Evolutionary conservation across 75 land plant genomes (phyloP).

Genomic region (Pinus albicaulis): DNA sequence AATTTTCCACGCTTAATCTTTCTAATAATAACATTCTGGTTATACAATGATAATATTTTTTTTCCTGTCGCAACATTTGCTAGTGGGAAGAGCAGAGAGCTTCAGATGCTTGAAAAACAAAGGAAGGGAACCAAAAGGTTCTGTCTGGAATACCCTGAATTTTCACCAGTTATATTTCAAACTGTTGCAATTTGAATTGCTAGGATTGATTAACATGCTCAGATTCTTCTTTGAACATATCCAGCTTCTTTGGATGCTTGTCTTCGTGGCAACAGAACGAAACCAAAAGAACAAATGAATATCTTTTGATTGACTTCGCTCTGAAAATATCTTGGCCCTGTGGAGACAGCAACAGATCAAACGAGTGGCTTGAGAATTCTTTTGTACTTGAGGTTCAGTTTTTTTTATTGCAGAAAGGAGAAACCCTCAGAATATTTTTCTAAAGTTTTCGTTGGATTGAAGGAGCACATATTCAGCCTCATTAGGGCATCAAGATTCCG

Average conservation of each 20-base stretch:
- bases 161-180: background rate
- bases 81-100: background rate
- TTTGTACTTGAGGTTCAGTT: too few species aligned
- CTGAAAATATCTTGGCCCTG: too few species aligned
- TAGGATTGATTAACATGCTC: background rate
- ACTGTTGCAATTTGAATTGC: background rate
- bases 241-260: background rate
- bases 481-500: too few species aligned
- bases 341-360: too few species aligned
- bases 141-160: background rate
- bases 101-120: background rate
- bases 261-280: slow-evolving; percentile 7
- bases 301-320: too few species aligned
- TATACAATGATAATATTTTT: background rate
- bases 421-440: too few species aligned
- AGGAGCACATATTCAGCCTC: too few species aligned
- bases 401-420: too few species aligned
- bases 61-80: background rate
- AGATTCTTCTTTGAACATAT: background rate
- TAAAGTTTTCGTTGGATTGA: too few species aligned
- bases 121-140: background rate
- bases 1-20: background rate
- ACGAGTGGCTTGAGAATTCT: too few species aligned
- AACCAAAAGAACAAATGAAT: background rate
- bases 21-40: background rate